Evolutionary conservation across 352 stramenopile genomes (phyloP), one percentile per base, ranked within the genome.

Genomic region (Stramenopiles sp.): DNA sequence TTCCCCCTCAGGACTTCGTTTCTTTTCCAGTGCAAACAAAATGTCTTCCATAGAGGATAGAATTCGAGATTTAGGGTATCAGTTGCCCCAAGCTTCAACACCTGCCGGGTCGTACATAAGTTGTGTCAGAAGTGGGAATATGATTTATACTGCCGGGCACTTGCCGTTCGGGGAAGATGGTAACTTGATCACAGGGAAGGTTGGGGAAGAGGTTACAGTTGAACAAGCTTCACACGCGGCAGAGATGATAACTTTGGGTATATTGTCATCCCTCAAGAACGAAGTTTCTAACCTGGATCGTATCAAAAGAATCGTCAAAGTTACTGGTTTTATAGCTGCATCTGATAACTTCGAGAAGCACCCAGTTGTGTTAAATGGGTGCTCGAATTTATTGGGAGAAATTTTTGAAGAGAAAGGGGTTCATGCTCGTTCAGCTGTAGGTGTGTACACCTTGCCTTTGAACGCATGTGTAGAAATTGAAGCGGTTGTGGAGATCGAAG

Each of bases 401-500:
- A 90, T 96, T 30, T 95, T 97, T 83, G 39, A 14, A 55, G 88
- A 94, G 80, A 94, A 93, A 84, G 92, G 92, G 71, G 87, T 92
- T 67, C 91, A 14, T 55, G 91, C 94, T 29, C 89, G 95, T 82
- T 97, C 92, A 84, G 95, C 95, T 33, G 94, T 98, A 75, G 95
- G 95, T 82, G 98, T 94, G 14, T 98, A 96, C 85, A 93, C 93
- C 25, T 86, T 99, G 80, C 95, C 95, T 67, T 86, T 99, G 55
- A 96, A 97, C 83, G 92, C 98, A 75, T 90, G 92, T 67, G 95
- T 98, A 1, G 95, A 99, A 89, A 91, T 99, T 33, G 95, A 99
- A 87, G 91, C 92, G 81, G 92, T 99, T 82, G 90, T 97, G 22
- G 93, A 98, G 88, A 86, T 98, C 67, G 89, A 97, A 80, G 87